Evolutionary conservation across 1,284 basidiomycete genomes (phyloP).

Genomic region (Trichosporon faecale): DNA sequence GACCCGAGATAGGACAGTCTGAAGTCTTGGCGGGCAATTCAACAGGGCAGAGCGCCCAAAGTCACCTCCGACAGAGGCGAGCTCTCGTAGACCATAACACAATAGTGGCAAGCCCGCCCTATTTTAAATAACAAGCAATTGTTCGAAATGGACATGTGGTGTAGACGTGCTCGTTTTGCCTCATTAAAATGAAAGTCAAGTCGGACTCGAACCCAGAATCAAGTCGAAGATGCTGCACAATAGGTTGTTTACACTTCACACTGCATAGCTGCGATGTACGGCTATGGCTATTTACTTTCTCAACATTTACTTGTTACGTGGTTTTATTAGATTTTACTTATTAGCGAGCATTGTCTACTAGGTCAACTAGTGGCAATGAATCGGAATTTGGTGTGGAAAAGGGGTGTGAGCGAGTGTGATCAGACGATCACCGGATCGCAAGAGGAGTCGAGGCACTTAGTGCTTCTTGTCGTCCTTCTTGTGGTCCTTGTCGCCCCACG

Average conservation of each 20-base stretch:
- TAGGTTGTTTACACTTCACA: background rate
- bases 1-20: background rate
- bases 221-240: background rate
- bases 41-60: background rate
- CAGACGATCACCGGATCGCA: background rate
- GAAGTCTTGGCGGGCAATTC: background rate
- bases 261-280: constrained; percentile 5
- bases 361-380: constrained; percentile 7
- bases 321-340: background rate
- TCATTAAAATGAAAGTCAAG: no score
- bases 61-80: no score
- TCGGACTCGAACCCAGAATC: background rate
- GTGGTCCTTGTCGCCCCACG: constrained; percentile 1
- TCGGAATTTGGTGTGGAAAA: background rate
- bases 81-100: no score
- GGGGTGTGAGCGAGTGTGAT: background rate
- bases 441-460: background rate
- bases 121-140: no score
- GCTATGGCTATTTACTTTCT: constrained; percentile 10
- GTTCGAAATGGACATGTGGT: no score
- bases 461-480: constrained; percentile 1
- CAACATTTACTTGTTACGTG: constrained; percentile 7
- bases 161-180: no score
- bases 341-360: constrained; percentile 6
- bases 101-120: no score